phyloP scores from a whole-genome alignment of 2,329 filamentous ascomycete species.

The Fusarium clavum region DNA sequence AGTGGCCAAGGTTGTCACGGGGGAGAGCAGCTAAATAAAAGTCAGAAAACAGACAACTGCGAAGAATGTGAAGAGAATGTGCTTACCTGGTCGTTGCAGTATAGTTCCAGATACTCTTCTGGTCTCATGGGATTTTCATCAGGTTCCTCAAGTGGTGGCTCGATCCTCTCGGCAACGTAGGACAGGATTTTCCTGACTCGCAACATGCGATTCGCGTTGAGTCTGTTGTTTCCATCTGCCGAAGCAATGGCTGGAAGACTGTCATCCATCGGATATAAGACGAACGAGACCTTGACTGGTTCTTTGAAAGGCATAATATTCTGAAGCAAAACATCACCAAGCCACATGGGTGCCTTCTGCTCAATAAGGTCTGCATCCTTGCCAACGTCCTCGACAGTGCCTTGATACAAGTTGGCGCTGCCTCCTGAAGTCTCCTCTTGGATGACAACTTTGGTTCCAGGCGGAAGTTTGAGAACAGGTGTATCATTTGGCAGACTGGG shows the following conservation, averaged over 20 bases:
- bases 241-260: slow-evolving; percentile 77
- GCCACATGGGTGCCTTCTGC: slow-evolving; percentile 88
- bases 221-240: slow-evolving; percentile 83
- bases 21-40: slow-evolving; percentile 69
- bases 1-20: slow-evolving; percentile 92
- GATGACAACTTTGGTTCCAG: slow-evolving; percentile 74
- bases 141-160: slow-evolving; percentile 71
- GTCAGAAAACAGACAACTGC: slow-evolving; percentile 14
- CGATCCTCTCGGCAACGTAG: slow-evolving; percentile 93
- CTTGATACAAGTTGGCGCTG: slow-evolving; percentile 88
- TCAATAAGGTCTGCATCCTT: slow-evolving; percentile 85
- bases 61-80: not conserved
- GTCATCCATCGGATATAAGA: slow-evolving; percentile 81
- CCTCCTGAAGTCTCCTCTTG: slow-evolving; percentile 75
- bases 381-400: slow-evolving; percentile 82
- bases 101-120: slow-evolving; percentile 94
- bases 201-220: slow-evolving; percentile 98
- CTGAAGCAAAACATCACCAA: slow-evolving; percentile 86
- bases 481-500: slow-evolving; percentile 80
- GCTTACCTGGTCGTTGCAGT: slow-evolving; percentile 90
- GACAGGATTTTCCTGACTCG: slow-evolving; percentile 92
- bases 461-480: slow-evolving; percentile 78
- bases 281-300: slow-evolving; percentile 95
- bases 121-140: slow-evolving; percentile 74
- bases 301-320: slow-evolving; percentile 89